Percentiles rank a stretch among this genome's conserved stretches.
These are phyloP conservation scores for Cadophora sp. DNA, from an alignment of 2,329 filamentous ascomycete genomes.

Conservation along the genomic window DNA sequence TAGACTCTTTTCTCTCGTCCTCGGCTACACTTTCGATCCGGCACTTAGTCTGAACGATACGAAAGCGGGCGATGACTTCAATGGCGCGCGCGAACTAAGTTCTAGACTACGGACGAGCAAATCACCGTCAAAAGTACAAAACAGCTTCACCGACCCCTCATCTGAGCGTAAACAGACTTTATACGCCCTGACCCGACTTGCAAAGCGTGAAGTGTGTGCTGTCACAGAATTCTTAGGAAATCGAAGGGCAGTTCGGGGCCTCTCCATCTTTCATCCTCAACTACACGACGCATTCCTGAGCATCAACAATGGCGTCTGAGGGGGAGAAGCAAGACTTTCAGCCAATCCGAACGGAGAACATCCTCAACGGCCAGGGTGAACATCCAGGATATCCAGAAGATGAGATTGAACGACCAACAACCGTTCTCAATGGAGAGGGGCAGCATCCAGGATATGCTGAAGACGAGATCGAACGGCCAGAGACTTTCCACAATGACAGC, in stretches of 20 bases:
- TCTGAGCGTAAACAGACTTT: not conserved
- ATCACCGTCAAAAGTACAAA: not conserved
- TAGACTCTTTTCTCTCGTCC: not conserved
- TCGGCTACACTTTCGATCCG: conserved; percentile 7
- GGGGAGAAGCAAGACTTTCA: conserved; percentile 15
- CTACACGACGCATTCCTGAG: conserved; percentile 6
- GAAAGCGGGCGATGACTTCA: conserved; percentile 9
- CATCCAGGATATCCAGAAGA: conserved; percentile 3
- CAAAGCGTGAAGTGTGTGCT: not conserved
- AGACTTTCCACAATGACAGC: conserved; percentile 15
- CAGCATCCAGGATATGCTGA: conserved; percentile 21
- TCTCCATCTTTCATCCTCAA: not conserved
- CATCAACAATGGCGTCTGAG: conserved; percentile 26
- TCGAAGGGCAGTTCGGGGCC: not conserved
- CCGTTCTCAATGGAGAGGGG: not conserved
- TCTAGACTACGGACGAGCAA: not conserved
- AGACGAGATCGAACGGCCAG: conserved; percentile 26
- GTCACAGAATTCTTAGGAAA: not conserved
- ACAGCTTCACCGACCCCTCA: not conserved
- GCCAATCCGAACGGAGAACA: conserved; percentile 28
- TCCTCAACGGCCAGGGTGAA: conserved; percentile 17
- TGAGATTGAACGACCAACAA: not conserved
- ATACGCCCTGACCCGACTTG: too few species aligned
- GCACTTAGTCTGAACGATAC: not conserved
- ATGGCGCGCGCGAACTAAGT: conserved; percentile 12